Percentiles rank a stretch among this genome's conserved stretches.
phyloP scores from a whole-genome alignment of 257 asterid genomes.

The Gentiana macrophylla region DNA sequence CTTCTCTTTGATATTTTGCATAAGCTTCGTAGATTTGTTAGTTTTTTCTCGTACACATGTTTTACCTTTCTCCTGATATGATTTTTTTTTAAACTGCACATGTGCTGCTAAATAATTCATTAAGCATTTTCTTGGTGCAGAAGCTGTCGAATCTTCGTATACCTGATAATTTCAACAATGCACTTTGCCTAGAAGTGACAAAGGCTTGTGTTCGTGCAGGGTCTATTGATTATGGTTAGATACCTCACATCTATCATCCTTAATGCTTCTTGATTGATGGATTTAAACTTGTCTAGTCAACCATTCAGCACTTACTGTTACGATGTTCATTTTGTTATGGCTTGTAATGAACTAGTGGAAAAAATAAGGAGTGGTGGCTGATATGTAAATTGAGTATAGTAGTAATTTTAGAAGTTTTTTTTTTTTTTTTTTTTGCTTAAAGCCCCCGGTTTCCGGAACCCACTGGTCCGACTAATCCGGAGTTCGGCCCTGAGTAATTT shows the following conservation, averaged over 20 bases:
- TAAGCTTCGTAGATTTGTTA: conserved; percentile 69
- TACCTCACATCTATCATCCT: background rate
- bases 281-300: background rate
- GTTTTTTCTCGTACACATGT: conserved; percentile 20
- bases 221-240: conserved; percentile 68
- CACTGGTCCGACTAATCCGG: too few species aligned
- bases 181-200: conserved; percentile 78
- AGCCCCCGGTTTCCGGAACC: too few species aligned
- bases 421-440: too few species aligned
- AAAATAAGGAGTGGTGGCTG: background rate
- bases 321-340: background rate
- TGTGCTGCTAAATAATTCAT: background rate
- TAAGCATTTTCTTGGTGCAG: conserved; percentile 31
- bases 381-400: background rate
- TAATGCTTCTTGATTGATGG: background rate
- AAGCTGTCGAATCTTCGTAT: conserved; percentile 85
- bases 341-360: background rate
- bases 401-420: background rate
- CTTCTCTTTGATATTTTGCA: conserved; percentile 59
- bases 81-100: background rate
- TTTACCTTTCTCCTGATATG: conserved; percentile 2
- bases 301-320: background rate
- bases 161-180: conserved; percentile 56
- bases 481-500: background rate
- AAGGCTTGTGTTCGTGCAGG: conserved; percentile 83